Conservation (phyloP, 306 rosid genomes). For the Hylodesmum podocarpum region DNA sequence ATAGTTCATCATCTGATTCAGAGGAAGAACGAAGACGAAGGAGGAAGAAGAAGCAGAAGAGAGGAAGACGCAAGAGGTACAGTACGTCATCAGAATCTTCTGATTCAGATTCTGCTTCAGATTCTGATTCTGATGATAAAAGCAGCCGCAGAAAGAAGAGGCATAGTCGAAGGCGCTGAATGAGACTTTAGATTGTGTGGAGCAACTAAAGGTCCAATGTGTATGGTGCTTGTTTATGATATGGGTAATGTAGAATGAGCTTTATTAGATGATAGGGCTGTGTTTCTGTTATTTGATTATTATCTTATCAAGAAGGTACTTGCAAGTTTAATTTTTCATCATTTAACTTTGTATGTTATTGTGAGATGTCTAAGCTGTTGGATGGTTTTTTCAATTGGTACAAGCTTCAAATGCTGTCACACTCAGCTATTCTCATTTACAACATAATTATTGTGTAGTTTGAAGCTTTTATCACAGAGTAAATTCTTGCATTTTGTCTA, state of each 20-base stretch:
- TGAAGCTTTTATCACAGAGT: neutral
- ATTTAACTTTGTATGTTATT: neutral
- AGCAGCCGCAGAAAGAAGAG: conserved; percentile 70
- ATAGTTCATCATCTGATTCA: conserved; percentile 82
- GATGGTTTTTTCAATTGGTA: conserved; percentile 18
- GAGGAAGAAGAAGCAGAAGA: conserved; percentile 73
- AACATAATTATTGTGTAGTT: neutral
- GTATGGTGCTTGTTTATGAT: conserved; percentile 20
- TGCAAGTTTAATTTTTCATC: conserved; percentile 17
- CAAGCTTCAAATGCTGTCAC: neutral
- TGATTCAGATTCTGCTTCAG: conserved; percentile 66
- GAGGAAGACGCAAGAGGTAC: conserved; percentile 58
- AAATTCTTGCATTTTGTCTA: neutral
- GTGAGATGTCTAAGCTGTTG: conserved; percentile 16
- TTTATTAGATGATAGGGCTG: conserved; percentile 18
- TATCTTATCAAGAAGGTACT: conserved; percentile 18
- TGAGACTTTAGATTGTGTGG: conserved; percentile 13
- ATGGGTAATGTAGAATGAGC: conserved; percentile 31
- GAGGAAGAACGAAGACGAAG: conserved; percentile 68
- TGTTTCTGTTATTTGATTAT: neutral
- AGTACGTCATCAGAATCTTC: conserved; percentile 85
- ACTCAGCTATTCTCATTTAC: neutral
- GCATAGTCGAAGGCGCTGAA: conserved; percentile 54
- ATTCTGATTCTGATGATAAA: conserved; percentile 76
- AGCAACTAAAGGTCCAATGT: neutral